phyloP scores from a whole-genome alignment of 345 rosid species.

The Sisymbrium altissimum region DNA sequence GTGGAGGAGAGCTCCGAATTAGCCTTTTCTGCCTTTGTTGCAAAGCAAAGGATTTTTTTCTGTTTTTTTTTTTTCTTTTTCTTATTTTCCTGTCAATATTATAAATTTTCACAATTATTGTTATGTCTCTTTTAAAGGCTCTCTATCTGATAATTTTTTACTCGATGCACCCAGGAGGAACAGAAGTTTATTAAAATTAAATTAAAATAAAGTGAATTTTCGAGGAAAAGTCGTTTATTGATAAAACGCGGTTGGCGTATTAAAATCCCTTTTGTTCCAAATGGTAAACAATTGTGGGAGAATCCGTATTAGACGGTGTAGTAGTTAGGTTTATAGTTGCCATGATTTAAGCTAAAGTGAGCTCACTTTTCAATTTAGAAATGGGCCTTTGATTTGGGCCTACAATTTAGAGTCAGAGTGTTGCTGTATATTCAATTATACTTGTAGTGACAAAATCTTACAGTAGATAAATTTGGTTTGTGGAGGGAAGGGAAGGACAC shows the following conservation, averaged over 20 bases:
- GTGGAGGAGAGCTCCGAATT: slow-evolving; percentile 34
- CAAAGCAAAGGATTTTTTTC: slow-evolving; percentile 26
- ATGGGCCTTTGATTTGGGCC: neutral
- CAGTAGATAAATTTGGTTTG: neutral
- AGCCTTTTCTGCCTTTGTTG: slow-evolving; percentile 18
- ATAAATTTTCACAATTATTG: neutral
- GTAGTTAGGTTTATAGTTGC: neutral
- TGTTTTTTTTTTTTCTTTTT: neutral
- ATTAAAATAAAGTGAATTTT: neutral
- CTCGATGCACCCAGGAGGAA: neutral
- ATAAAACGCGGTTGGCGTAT: slow-evolving; percentile 27
- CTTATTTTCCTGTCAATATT: neutral
- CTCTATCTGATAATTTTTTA: neutral
- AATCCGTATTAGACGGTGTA: neutral
- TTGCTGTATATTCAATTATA: too few species aligned
- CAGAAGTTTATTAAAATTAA: neutral
- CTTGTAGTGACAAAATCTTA: too few species aligned
- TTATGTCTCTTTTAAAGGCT: neutral
- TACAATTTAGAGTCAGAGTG: neutral
- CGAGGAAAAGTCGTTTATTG: slow-evolving; percentile 13
- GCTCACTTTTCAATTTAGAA: neutral
- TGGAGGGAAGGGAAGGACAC: neutral
- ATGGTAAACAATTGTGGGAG: neutral
- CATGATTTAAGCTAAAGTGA: neutral
- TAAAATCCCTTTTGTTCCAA: too few species aligned